Conservation (phyloP, 2,329 filamentous ascomycete species). For the Calonectria crousiana region DNA sequence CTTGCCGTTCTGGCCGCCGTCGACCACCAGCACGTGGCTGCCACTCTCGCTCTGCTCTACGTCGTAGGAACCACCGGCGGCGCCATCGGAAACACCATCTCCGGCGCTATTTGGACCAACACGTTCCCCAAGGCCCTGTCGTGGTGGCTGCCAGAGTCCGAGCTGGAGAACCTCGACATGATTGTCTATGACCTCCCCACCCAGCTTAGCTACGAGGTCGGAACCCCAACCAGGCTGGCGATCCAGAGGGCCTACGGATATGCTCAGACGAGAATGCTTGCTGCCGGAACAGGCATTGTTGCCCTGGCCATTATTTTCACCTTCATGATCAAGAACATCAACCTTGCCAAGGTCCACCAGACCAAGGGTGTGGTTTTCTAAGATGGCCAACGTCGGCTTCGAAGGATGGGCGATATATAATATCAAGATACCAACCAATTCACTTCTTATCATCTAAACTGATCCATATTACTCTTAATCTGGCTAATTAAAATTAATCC, state of each 20-base stretch:
- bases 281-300: slow-evolving; percentile 50
- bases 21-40: slow-evolving; percentile 49
- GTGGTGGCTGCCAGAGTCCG: slow-evolving; percentile 61
- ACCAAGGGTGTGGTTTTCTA: slow-evolving; percentile 66
- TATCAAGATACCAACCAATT: background rate
- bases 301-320: slow-evolving; percentile 51
- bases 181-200: slow-evolving; percentile 67
- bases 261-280: slow-evolving; percentile 61
- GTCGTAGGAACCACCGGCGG: slow-evolving; percentile 44
- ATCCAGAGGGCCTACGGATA: slow-evolving; percentile 71
- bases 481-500: background rate
- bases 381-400: background rate
- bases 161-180: slow-evolving; percentile 49
- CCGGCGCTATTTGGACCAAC: slow-evolving; percentile 49
- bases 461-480: background rate
- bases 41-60: slow-evolving; percentile 45
- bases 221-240: slow-evolving; percentile 58
- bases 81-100: slow-evolving; percentile 46
- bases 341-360: slow-evolving; percentile 62
- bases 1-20: slow-evolving; percentile 46
- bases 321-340: slow-evolving; percentile 62
- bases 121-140: slow-evolving; percentile 57
- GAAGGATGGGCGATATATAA: background rate
- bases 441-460: background rate
- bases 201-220: slow-evolving; percentile 64